Evolutionary conservation across 352 stramenopile species (phyloP), one percentile per base, ranked within the genome.

Genomic region (Globisporangium uncinulatum): DNA sequence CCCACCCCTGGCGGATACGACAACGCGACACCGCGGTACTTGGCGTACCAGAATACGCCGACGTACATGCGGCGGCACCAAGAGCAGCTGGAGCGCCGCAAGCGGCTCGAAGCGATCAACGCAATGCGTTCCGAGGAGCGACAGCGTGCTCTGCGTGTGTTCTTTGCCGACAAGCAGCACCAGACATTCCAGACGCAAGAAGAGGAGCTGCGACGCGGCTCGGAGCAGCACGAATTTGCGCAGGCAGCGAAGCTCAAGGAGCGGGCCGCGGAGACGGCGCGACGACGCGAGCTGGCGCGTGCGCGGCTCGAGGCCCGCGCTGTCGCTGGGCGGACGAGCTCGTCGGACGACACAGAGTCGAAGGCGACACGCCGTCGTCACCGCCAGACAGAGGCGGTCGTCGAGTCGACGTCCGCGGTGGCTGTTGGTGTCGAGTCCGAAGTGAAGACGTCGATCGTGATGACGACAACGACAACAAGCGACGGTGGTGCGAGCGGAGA

Each of bases 101-200:
- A 74, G 52, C 76, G 78, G 13, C 63, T 91, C n/a, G 78, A 91
- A 55, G 65, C 82, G 48, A 66, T 68, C 20, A 91, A 89, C 51
- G 57, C 76, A 15, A 47, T 65, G 14, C 86, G 82, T 47, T 89
- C 81, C 4, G 67, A 79, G 14, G 71, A 81, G 50, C 76, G 81
- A 10, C 76, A 87, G 51, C 65, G 66, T 21, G 72, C 84, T 17
- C 50, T 91, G 34, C 69, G 72, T 7, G 56, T 65, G 17, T 73
- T 79, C 53, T 77, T 83, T 11, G 52, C 56, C 4, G 63, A 83
- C 8, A 72, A 75, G 54, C 73, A 86, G 31, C 70, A 80, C 15
- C 73, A 77, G 36, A 63, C 63, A 32, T 63, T 69, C n/a, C 56
- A 67, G 17, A 61, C 66, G 2, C 69, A 65, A n/a, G 73, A 71